Conservation (phyloP, 1,284 basidiomycete genomes). For the Ustilago curta region DNA sequence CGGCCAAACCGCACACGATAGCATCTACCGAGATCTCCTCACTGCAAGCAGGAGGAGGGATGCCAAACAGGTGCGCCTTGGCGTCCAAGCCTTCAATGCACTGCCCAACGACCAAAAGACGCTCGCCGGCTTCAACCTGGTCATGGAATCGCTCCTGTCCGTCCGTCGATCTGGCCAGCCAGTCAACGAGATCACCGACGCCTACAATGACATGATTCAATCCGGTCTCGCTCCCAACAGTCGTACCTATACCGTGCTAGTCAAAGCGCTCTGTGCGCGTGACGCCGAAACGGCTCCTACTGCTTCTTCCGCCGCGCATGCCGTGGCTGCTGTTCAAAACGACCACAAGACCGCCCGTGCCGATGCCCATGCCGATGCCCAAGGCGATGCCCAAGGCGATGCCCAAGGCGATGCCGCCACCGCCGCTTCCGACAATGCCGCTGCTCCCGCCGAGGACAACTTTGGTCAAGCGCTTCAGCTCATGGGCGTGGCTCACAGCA, state of each 20-base stretch:
- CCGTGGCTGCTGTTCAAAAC: neutral
- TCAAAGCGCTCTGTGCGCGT: constrained; percentile 78
- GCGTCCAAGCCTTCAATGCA: constrained; percentile 52
- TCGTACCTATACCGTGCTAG: constrained; percentile 78
- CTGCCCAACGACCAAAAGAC: constrained; percentile 53
- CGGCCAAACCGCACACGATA: constrained; percentile 13
- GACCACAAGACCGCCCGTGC: neutral
- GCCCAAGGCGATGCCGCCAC: too few species aligned
- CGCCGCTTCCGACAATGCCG: neutral
- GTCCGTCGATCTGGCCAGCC: constrained; percentile 74
- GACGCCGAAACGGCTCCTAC: constrained; percentile 75
- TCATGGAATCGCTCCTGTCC: constrained; percentile 74
- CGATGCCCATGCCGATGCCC: too few species aligned
- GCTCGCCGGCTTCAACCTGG: constrained; percentile 76
- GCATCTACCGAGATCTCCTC: constrained; percentile 28
- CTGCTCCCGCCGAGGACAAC: constrained; percentile 67
- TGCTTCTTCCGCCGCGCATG: neutral
- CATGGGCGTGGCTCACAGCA: constrained; percentile 72
- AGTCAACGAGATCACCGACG: constrained; percentile 76
- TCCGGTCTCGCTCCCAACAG: constrained; percentile 77
- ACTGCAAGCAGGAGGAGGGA: constrained; percentile 24
- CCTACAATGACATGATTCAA: constrained; percentile 82
- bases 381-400: too few species aligned
- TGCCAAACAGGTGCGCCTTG: constrained; percentile 14
- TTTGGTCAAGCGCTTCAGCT: constrained; percentile 73